A percentile compares a stretch with the other conserved stretches of the same genome.
phyloP scores from a whole-genome alignment of 352 stramenopile species.

The Pythium vanterpoolii region DNA sequence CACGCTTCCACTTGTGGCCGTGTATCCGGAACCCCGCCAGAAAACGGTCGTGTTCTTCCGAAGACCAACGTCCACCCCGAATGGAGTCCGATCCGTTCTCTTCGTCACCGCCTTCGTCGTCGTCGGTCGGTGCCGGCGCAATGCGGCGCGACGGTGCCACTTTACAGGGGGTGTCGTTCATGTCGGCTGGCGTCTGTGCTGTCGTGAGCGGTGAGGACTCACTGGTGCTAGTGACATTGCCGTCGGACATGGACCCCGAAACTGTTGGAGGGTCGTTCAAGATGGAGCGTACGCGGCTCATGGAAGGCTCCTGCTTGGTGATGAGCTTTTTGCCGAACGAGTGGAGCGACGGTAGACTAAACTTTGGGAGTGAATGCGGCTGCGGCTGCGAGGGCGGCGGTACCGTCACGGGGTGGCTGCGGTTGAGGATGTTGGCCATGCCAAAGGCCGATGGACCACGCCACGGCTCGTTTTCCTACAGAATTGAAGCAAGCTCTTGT shows the following conservation, averaged over 20 bases:
- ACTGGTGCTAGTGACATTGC: constrained; percentile 18
- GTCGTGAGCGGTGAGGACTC: constrained; percentile 20
- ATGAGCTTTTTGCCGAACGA: constrained; percentile 65
- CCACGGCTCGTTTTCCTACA: constrained; percentile 70
- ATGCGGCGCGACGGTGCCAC: constrained; percentile 41
- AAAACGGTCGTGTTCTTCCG: constrained; percentile 86
- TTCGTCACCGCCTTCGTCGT: constrained; percentile 63
- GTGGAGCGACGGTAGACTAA: constrained; percentile 77
- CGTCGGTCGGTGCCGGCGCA: constrained; percentile 52
- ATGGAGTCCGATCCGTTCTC: constrained; percentile 48
- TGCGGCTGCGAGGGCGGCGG: constrained; percentile 4
- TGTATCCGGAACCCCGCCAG: constrained; percentile 83
- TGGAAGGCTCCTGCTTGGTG: constrained; percentile 42
- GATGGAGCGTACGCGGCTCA: constrained; percentile 31
- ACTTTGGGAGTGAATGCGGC: constrained; percentile 39
- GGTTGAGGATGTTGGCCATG: constrained; percentile 81
- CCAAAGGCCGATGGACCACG: constrained; percentile 62
- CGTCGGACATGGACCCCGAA: constrained; percentile 21
- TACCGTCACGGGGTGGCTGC: constrained; percentile 18
- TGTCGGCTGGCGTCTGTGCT: constrained; percentile 25
- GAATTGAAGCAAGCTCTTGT: background rate
- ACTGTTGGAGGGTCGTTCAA: constrained; percentile 29
- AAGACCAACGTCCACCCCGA: constrained; percentile 78
- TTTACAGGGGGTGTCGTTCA: constrained; percentile 29
- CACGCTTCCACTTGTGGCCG: constrained; percentile 89